Evolutionary conservation across 495 filamentous ascomycete species (phyloP).

Genomic region (Neurospora hispaniola): DNA sequence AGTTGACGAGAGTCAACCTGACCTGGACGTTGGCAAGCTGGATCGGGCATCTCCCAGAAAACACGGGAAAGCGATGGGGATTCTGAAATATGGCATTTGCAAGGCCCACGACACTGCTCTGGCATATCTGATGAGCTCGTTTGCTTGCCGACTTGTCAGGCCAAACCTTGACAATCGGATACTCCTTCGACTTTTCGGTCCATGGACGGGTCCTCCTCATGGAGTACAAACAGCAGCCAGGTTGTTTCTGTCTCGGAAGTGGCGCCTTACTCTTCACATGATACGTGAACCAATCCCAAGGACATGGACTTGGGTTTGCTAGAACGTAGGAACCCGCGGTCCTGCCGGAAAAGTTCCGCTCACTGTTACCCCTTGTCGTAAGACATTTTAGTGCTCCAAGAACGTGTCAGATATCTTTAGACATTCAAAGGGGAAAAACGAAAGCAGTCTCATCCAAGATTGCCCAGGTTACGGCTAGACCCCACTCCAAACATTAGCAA

Average conservation of each 20-base stretch:
- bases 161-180: not conserved
- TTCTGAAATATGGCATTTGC: not conserved
- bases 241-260: constrained; percentile 3
- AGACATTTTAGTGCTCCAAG: not conserved
- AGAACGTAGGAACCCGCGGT: constrained; percentile 14
- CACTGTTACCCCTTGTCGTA: constrained; percentile 7
- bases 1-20: constrained; percentile 1
- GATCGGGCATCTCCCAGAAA: not conserved
- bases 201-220: not conserved
- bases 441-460: constrained; percentile 12
- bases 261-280: constrained; percentile 6
- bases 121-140: not conserved
- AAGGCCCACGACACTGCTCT: not conserved
- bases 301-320: constrained; percentile 27
- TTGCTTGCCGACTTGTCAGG: not conserved
- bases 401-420: not conserved
- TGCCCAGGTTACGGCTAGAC: constrained; percentile 10
- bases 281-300: constrained; percentile 17
- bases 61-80: not conserved
- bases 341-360: constrained; percentile 19
- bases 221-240: not conserved
- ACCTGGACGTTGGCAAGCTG: constrained; percentile 5
- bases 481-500: constrained; percentile 2
- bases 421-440: constrained; percentile 13
- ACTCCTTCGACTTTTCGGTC: not conserved